Conservation (phyloP, 148 eudicot genomes). For the Arctostaphylos glauca region DNA sequence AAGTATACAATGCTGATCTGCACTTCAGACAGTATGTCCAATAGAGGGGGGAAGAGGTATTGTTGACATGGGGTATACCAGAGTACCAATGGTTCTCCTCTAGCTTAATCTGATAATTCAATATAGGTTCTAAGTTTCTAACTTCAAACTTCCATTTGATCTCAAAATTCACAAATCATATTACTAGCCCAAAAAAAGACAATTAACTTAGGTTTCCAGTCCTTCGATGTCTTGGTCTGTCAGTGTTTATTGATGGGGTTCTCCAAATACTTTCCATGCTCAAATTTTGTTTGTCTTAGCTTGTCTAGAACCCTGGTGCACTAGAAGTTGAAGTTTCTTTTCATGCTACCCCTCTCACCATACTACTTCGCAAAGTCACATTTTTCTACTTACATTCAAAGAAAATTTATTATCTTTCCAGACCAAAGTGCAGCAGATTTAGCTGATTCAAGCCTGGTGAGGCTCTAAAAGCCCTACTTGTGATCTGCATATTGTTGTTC, state of each 20-base stretch:
- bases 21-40: too few relatives aligned
- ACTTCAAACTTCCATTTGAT: too few relatives aligned
- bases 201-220: background rate
- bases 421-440: background rate
- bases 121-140: too few relatives aligned
- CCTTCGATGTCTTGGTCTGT: background rate
- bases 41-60: too few relatives aligned
- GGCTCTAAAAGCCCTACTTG: background rate
- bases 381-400: background rate
- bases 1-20: too few relatives aligned
- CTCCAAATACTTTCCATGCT: background rate
- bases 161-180: too few relatives aligned
- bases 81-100: too few relatives aligned
- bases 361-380: too few relatives aligned
- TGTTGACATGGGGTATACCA: too few relatives aligned
- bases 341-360: too few relatives aligned
- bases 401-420: background rate
- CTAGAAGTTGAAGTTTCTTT: background rate
- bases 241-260: background rate
- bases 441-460: background rate
- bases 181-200: too few relatives aligned
- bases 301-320: background rate
- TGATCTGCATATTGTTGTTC: background rate
- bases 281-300: background rate
- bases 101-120: too few relatives aligned